Percentiles rank a stretch among this genome's conserved stretches.
These are phyloP conservation scores for Nemania sp. DNA, from an alignment of 2,329 filamentous ascomycete species.

Conservation along the genomic window DNA sequence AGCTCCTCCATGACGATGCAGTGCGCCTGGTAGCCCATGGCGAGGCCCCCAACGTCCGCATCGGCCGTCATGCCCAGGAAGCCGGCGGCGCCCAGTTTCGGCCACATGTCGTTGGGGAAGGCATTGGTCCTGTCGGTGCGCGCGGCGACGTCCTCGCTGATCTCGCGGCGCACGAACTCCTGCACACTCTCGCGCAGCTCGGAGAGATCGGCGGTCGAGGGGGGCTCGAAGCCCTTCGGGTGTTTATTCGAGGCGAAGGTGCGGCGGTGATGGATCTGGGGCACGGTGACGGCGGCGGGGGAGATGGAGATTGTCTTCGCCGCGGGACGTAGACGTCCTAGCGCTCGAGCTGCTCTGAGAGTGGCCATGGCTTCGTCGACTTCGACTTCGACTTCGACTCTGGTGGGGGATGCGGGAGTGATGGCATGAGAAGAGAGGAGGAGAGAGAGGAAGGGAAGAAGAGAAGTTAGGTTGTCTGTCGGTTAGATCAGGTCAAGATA, in stretches of 20 bases:
- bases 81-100: constrained; percentile 87
- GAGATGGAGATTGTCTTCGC: background rate
- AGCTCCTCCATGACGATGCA: constrained; percentile 96
- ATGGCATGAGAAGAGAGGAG: background rate
- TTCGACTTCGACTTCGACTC: too few relatives aligned
- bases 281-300: constrained; percentile 1
- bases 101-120: constrained; percentile 92
- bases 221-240: constrained; percentile 67
- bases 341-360: constrained; percentile 45
- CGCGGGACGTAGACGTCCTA: constrained; percentile 32
- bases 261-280: constrained; percentile 41
- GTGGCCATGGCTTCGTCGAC: constrained; percentile 52
- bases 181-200: constrained; percentile 84
- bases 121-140: constrained; percentile 83
- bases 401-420: background rate
- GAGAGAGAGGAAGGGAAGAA: background rate
- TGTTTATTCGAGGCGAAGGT: constrained; percentile 64
- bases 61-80: constrained; percentile 93
- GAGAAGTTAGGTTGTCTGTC: background rate
- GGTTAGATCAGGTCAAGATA: too few relatives aligned
- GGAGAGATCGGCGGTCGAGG: constrained; percentile 72
- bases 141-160: constrained; percentile 80
- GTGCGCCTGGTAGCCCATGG: constrained; percentile 95
- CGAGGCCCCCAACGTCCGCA: constrained; percentile 86
- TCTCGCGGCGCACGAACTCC: constrained; percentile 88